phyloP scores from a whole-genome alignment of 208 protist species.

The Leishmania martiniquensis region DNA sequence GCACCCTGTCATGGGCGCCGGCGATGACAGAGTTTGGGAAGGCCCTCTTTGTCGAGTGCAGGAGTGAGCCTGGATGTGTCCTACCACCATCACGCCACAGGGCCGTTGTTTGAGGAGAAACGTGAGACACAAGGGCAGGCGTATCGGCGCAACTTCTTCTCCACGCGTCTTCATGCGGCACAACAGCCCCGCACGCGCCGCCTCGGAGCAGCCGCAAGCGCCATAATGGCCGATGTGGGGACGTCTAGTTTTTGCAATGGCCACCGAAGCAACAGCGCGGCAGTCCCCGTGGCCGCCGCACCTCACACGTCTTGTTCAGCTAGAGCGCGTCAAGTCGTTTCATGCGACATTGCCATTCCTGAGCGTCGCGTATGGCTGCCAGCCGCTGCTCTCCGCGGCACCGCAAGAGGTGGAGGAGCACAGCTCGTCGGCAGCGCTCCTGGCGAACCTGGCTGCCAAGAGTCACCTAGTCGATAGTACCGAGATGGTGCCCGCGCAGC shows the following conservation, averaged over 20 bases:
- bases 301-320: background rate
- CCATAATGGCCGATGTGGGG: constrained; percentile 5
- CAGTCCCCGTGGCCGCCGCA: background rate
- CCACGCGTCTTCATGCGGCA: background rate
- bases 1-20: background rate
- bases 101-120: background rate
- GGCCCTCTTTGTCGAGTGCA: constrained; percentile 11
- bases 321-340: background rate
- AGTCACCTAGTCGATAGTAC: background rate
- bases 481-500: background rate
- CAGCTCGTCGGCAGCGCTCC: background rate
- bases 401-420: background rate
- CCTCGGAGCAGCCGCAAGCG: constrained; percentile 1
- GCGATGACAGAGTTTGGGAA: background rate
- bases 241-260: background rate
- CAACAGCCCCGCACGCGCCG: constrained; percentile 2
- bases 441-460: background rate
- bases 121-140: background rate
- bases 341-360: too few relatives aligned
- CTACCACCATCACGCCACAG: background rate
- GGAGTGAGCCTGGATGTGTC: background rate
- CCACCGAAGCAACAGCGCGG: background rate
- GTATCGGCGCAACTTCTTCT: constrained; percentile 7
- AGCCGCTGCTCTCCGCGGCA: too few relatives aligned
- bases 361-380: too few relatives aligned